phyloP scores from a whole-genome alignment of 1,284 basidiomycete species.

The Cutaneotrichosporon cavernicola region DNA sequence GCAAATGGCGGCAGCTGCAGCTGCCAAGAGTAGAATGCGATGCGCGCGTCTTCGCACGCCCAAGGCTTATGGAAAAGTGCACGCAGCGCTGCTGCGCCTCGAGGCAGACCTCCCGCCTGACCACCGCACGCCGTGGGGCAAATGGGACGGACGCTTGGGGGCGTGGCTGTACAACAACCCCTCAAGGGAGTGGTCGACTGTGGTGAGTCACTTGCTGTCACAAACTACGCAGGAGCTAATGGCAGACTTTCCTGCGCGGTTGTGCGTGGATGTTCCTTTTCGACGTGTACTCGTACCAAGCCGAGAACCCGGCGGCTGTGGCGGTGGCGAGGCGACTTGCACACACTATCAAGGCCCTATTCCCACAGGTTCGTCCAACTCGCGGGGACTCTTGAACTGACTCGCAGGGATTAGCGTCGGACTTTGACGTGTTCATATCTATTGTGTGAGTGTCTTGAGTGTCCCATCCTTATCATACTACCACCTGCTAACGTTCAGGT shows the following conservation, averaged over 20 bases:
- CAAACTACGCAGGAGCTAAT: background rate
- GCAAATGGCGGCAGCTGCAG: background rate
- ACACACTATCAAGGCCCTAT: constrained; percentile 21
- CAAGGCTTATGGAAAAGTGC: constrained; percentile 39
- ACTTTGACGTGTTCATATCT: constrained; percentile 39
- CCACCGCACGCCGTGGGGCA: constrained; percentile 35
- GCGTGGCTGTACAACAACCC: constrained; percentile 3
- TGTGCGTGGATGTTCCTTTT: constrained; percentile 49
- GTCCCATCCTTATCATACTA: no score
- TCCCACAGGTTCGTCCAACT: constrained; percentile 11
- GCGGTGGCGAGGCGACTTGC: constrained; percentile 37
- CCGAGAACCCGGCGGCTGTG: constrained; percentile 37
- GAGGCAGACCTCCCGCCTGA: constrained; percentile 40
- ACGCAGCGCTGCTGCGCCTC: constrained; percentile 31
- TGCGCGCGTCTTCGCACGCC: constrained; percentile 35
- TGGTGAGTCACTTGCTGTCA: constrained; percentile 29
- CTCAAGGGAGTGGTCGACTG: constrained; percentile 21
- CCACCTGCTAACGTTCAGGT: constrained; percentile 24
- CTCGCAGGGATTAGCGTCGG: background rate
- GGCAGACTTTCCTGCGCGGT: constrained; percentile 42
- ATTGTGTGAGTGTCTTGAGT: constrained; percentile 35
- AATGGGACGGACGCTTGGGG: background rate
- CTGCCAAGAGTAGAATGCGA: background rate
- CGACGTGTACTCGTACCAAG: constrained; percentile 40
- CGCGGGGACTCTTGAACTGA: background rate